Evolutionary conservation across 208 protist genomes (phyloP).

Genomic region (Trypanosoma avium): DNA sequence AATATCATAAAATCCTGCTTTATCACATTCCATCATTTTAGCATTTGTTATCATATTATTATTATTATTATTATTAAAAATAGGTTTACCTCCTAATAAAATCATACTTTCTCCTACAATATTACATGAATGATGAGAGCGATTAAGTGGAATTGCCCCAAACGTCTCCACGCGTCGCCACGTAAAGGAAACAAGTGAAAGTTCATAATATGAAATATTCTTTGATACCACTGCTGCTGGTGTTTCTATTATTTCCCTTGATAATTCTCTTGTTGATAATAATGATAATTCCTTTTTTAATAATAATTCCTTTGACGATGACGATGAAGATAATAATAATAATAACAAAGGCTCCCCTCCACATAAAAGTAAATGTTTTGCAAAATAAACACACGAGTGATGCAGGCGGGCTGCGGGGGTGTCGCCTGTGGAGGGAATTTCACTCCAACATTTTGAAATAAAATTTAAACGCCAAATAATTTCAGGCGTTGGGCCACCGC

Average conservation of each 20-base stretch:
- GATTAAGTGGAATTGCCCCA: slow-evolving; percentile 21
- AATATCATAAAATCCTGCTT: slow-evolving; percentile 31
- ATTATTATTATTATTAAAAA: not conserved
- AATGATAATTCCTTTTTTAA: too few relatives aligned
- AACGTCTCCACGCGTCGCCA: slow-evolving; percentile 28
- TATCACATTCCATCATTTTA: slow-evolving; percentile 10
- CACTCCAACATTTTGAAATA: slow-evolving; percentile 3
- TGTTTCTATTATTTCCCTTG: too few relatives aligned
- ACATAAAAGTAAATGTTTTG: slow-evolving; percentile 16
- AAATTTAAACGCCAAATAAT: slow-evolving; percentile 23
- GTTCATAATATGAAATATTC: slow-evolving; percentile 33
- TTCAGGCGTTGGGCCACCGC: slow-evolving; percentile 11
- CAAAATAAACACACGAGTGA: slow-evolving; percentile 13
- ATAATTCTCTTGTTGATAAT: too few relatives aligned
- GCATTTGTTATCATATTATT: slow-evolving; percentile 6
- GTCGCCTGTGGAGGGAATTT: slow-evolving; percentile 15
- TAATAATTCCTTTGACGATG: not conserved
- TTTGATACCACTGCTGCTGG: not conserved
- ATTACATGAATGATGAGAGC: slow-evolving; percentile 30
- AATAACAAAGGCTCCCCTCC: slow-evolving; percentile 25
- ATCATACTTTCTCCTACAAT: slow-evolving; percentile 22
- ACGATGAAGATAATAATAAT: not conserved
- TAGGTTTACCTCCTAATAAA: slow-evolving; percentile 29
- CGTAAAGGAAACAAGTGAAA: slow-evolving; percentile 20
- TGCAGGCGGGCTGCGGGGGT: slow-evolving; percentile 14